Evolutionary conservation across 1,139 yeast genomes (phyloP).

Genomic region (Casaregolazyma lundiana): DNA sequence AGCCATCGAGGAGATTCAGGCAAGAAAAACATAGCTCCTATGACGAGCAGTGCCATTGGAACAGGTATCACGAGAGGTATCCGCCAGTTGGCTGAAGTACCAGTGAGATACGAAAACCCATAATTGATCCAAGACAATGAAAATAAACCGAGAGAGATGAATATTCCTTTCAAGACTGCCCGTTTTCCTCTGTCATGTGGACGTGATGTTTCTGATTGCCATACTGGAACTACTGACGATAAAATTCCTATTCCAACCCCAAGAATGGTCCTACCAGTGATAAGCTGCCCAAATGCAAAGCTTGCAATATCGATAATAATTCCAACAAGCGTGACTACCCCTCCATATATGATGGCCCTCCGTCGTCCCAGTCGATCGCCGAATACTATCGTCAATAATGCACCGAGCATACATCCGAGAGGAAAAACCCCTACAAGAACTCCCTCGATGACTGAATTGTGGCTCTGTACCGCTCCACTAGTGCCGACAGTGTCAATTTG

Average conservation of each 20-base stretch:
- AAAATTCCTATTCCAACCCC: slow-evolving; percentile 38
- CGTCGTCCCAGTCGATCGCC: slow-evolving; percentile 79
- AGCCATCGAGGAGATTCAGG: slow-evolving; percentile 80
- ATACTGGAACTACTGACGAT: slow-evolving; percentile 20
- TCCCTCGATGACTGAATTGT: slow-evolving; percentile 25
- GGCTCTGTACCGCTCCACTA: slow-evolving; percentile 3
- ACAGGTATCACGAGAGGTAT: slow-evolving; percentile 51
- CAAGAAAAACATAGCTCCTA: slow-evolving; percentile 56
- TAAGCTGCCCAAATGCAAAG: slow-evolving; percentile 69
- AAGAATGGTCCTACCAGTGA: slow-evolving; percentile 49
- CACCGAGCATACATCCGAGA: slow-evolving; percentile 74
- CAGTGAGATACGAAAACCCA: slow-evolving; percentile 41
- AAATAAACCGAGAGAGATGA: slow-evolving; percentile 13
- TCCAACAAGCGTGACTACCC: slow-evolving; percentile 72
- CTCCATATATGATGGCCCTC: slow-evolving; percentile 67
- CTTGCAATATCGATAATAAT: slow-evolving; percentile 78
- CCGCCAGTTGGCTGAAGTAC: slow-evolving; percentile 62
- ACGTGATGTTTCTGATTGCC: slow-evolving; percentile 20
- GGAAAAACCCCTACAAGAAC: slow-evolving; percentile 53
- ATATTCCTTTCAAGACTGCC: slow-evolving; percentile 12
- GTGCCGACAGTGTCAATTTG: slow-evolving; percentile 31
- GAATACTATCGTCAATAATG: slow-evolving; percentile 50
- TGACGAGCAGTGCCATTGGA: slow-evolving; percentile 40
- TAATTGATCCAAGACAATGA: slow-evolving; percentile 16
- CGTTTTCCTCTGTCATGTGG: slow-evolving; percentile 18